Percentiles rank a stretch among this genome's conserved stretches.
phyloP scores from a whole-genome alignment of 139 green algal species.

The Chlamydomonas asymmetrica region DNA sequence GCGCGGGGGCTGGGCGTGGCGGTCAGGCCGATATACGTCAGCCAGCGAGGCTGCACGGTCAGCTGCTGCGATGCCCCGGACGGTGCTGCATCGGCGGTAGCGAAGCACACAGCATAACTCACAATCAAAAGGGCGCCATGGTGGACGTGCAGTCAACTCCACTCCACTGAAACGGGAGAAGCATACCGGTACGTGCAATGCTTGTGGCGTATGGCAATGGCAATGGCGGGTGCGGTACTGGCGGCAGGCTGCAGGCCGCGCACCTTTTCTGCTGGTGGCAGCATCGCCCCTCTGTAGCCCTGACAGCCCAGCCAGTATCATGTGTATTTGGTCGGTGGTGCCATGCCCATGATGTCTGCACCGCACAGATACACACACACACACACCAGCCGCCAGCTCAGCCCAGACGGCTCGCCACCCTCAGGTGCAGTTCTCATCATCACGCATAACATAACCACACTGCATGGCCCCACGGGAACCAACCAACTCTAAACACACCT shows the following conservation, averaged over 20 bases:
- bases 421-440: too few species aligned
- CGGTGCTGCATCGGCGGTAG: constrained; percentile 10
- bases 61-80: background rate
- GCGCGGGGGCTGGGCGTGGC: constrained; percentile 40
- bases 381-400: too few species aligned
- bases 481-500: too few species aligned
- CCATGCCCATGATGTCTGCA: constrained; percentile 44
- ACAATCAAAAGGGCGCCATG: too few species aligned
- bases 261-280: background rate
- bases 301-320: constrained; percentile 21
- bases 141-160: background rate
- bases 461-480: too few species aligned
- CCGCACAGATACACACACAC: too few species aligned
- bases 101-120: too few species aligned
- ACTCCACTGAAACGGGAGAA: background rate
- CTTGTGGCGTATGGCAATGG: too few species aligned
- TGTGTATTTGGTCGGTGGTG: constrained; percentile 34
- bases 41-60: constrained; percentile 13
- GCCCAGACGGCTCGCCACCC: too few species aligned
- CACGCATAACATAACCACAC: too few species aligned
- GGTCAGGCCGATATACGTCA: constrained; percentile 49
- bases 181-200: background rate
- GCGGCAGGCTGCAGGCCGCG: background rate
- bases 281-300: background rate
- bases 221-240: background rate